phyloP scores from a whole-genome alignment of 2,329 filamentous ascomycete genomes.

The Alternaria longipes region DNA sequence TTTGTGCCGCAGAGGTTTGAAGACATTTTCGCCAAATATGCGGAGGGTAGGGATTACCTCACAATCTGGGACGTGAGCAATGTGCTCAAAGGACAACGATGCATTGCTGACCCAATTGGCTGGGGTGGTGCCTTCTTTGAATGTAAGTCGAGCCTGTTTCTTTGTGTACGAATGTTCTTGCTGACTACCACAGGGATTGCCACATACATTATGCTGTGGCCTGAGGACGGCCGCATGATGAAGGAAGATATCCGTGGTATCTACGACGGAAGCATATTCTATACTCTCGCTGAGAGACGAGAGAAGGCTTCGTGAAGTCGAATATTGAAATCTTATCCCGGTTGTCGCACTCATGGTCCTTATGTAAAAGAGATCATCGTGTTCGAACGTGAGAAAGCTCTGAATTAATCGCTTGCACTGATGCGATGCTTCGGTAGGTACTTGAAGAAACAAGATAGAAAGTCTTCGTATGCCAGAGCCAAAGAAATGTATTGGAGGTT shows the following conservation, averaged over 20 bases:
- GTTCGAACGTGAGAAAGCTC: background rate
- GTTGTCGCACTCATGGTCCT: no score
- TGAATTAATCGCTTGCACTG: background rate
- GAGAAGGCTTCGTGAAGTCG: background rate
- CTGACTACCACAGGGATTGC: constrained; percentile 52
- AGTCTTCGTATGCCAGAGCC: background rate
- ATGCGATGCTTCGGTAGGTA: background rate
- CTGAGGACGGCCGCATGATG: constrained; percentile 63
- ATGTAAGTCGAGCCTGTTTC: constrained; percentile 37
- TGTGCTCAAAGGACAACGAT: constrained; percentile 54
- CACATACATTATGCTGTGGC: constrained; percentile 64
- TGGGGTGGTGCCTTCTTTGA: constrained; percentile 58
- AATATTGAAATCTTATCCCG: fast-evolving
- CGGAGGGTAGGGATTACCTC: constrained; percentile 51
- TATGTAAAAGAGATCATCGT: background rate
- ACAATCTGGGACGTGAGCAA: constrained; percentile 51
- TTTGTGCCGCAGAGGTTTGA: constrained; percentile 59
- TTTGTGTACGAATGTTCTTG: background rate
- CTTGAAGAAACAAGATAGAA: background rate
- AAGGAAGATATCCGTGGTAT: constrained; percentile 66
- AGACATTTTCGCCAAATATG: constrained; percentile 60
- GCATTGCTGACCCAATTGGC: constrained; percentile 55
- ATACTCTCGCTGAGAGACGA: constrained; percentile 37
- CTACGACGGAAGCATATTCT: constrained; percentile 64
- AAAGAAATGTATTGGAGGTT: fast-evolving